Evolutionary conservation across 1,139 yeast species (phyloP), one percentile per base, ranked within the genome.

Genomic region (Spathaspora sp.): DNA sequence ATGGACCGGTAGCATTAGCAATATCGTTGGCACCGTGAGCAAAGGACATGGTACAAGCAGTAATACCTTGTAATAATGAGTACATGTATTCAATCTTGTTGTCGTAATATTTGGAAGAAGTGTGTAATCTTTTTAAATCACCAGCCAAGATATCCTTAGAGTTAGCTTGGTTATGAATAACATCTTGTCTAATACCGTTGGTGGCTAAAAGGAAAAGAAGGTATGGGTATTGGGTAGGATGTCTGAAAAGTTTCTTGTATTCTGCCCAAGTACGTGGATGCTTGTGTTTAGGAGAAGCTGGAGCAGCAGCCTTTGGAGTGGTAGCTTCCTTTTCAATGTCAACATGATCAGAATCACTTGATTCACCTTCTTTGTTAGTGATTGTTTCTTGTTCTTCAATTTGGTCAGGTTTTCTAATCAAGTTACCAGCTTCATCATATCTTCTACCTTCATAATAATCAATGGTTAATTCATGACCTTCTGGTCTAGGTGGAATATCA

Each of bases 11-110:
- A 38, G 93, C 91, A 58, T 86, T 86, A 44, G 91, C 78, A 54
- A 86, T 84, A 67, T 86, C 95, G 61, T 86, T 86, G 39, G 93
- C 84, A 51, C 95, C 89, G 59, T 86, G 95, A 15, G 91, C 89
- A 64, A 86, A 84, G 4, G 91, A 84, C 84, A 85, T 85, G 51
- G 90, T 85, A 58, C 84, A 78, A 18, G 95, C 91, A 45, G 91
- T 85, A 51, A 86, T 68, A 44, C 82, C 85, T 67, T 86, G 95
- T 49, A 84, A 70, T 55, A 85, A 71, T 4, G 93, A 82, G 65
- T 80, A 86, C 56, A 86, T 68, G 64, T 76, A 84, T 66, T 86
- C 95, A 50, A 84, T 72, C 66, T 82, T 81, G 76, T 81, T 82
- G 63, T 84, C 89, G 65, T 85, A 86, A 60, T 77, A 80, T 64